Conservation (phyloP, 176 grass and related monocot species). For the Oryza meridionalis region DNA sequence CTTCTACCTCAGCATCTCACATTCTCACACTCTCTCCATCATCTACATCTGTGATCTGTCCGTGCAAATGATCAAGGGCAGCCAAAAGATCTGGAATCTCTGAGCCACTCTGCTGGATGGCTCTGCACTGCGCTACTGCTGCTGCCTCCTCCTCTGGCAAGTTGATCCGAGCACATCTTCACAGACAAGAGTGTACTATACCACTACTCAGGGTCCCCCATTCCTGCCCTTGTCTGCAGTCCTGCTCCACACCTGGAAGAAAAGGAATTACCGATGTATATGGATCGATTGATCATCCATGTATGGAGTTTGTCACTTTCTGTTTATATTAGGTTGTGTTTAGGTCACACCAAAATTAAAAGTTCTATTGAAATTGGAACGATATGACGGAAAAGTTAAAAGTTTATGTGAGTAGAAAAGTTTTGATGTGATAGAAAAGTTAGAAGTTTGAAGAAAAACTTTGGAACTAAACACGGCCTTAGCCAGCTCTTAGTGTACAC, state of each 20-base stretch:
- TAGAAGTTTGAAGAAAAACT: too few species aligned
- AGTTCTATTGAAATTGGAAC: too few species aligned
- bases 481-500: too few species aligned
- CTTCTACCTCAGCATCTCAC: too few species aligned
- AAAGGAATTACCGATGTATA: neutral
- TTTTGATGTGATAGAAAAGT: too few species aligned
- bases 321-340: neutral
- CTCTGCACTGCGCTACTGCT: neutral
- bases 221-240: neutral
- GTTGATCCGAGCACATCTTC: conserved; percentile 30
- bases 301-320: neutral
- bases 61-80: conserved; percentile 54
- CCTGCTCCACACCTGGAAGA: conserved; percentile 24
- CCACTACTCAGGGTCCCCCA: neutral
- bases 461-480: too few species aligned
- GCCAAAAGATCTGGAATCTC: conserved; percentile 67
- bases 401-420: too few species aligned
- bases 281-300: neutral
- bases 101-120: conserved; percentile 36
- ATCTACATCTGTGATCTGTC: neutral
- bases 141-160: conserved; percentile 30
- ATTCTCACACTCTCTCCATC: neutral
- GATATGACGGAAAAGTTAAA: too few species aligned
- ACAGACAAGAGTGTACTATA: conserved; percentile 17
- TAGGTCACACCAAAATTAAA: too few species aligned